Base-by-base conservation (phyloP, 371 early-diverging fungal species). In the Gilbertella persicaria region DNA sequence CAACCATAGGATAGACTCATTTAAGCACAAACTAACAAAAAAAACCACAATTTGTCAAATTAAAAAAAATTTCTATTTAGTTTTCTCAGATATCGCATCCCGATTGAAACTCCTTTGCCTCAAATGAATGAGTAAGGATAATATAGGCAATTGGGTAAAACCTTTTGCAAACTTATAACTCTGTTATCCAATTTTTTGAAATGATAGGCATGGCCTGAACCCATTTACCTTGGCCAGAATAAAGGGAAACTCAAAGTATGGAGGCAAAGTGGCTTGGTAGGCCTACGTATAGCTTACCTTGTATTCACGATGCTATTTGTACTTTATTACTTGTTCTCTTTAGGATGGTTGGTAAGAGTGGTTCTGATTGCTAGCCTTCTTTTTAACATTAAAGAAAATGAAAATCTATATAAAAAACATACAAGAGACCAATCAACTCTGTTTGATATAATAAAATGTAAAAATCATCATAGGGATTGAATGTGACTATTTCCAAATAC, bases 41-140 rank as follows among this genome's bases (percentile, higher is more conserved):
- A 33, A 5, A 33, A 33, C 33, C 33, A 33, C 33, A 33, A 33
- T 10, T 33, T 33, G 33, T 33, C 33, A 5, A 28, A 28, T 5
- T 28, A 28, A 28, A 28, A 28, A 5, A 5, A 28, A 28, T 9
- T 38, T 5, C 38, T 42, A 20, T 24, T 14, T 16, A 14, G 5
- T 21, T 36, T 26, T 38, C 10, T 36, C 24, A 13, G 13, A 35
- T 37, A 21, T 24, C n/a, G n/a, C n/a, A n/a, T n/a, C n/a, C n/a
- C n/a, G n/a, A 33, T 10, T 33, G 33, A 33, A 33, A 33, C 10
- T 3, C 20, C 61, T 41, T 72, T 72, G 73, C 73, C 73, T 72
- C 68, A 72, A 72, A 68, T 67, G 57, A 65, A 73, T 69, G 73
- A 73, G 73, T 69, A 73, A 73, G 73, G 73, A 73, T 73, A 69